Conservation (phyloP, 2,329 filamentous ascomycete species). For the Nannizziopsis barbatae region DNA sequence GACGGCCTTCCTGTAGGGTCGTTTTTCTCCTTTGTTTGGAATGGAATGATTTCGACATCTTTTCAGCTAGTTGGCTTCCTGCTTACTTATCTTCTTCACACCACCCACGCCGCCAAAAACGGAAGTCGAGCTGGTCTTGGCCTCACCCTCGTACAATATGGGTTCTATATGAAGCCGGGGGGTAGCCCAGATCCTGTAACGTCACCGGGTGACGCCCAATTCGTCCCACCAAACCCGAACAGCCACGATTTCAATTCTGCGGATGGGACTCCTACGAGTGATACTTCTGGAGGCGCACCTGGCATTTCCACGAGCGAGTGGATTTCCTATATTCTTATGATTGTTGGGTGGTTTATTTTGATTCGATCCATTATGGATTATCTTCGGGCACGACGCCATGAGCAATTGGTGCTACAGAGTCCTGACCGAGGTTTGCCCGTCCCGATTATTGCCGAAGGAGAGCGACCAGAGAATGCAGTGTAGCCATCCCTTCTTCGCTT, state of each 20-base stretch:
- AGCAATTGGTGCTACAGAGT: constrained; percentile 84
- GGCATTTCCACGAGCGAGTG: constrained; percentile 68
- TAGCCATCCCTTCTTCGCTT: constrained; percentile 27
- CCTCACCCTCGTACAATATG: constrained; percentile 90
- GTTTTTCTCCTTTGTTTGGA: constrained; percentile 68
- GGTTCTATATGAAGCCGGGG: constrained; percentile 79
- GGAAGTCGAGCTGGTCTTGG: constrained; percentile 88
- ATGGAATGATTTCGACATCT: constrained; percentile 89
- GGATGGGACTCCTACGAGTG: constrained; percentile 22
- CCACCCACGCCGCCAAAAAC: constrained; percentile 95
- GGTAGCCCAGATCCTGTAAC: constrained; percentile 35
- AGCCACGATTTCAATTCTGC: constrained; percentile 68
- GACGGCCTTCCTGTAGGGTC: constrained; percentile 88
- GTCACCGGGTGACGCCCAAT: constrained; percentile 39
- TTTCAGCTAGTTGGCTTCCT: constrained; percentile 97
- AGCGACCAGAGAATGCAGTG: constrained; percentile 65
- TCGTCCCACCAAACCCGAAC: constrained; percentile 70
- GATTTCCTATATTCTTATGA: constrained; percentile 88
- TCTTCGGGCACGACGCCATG: constrained; percentile 73
- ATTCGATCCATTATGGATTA: constrained; percentile 92
- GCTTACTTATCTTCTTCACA: constrained; percentile 94
- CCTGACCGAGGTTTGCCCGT: constrained; percentile 77
- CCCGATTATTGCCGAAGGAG: constrained; percentile 76
- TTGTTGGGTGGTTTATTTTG: constrained; percentile 94
- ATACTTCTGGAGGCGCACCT: constrained; percentile 27